Evolutionary conservation across 1,284 basidiomycete genomes (phyloP), one percentile per base, ranked within the genome.

Genomic region (Malassezia psittaci): DNA sequence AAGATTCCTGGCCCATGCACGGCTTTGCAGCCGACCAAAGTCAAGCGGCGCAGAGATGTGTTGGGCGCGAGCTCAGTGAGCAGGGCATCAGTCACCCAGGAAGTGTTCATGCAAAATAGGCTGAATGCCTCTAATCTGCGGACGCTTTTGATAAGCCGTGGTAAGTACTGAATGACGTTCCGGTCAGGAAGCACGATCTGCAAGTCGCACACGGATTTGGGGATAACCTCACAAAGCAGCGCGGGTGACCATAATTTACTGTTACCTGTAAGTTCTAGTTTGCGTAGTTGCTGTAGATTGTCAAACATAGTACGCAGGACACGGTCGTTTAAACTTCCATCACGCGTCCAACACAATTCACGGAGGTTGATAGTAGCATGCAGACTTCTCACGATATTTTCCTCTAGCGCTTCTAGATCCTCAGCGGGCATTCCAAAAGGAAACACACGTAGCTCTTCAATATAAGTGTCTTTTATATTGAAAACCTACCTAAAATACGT

Each of bases 371-470:
- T 39, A 5, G 64, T 62, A 24, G 62, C 40, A 16, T 40, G 24
- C 37, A 73, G 60, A 0, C 63, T 53, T 1, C 33, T 43, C 13
- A 61, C 57, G 21, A 73, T 66, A 11, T 61, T 54, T 11, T 54
- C 40, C 51, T 73, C 71, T 15, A 73, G 57, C 32, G 34, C 19
- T 41, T 73, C 71, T n/a, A 73, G 57, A 0, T 48, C 55, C 43
- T 70, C 69, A 1, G 69, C 68, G 3, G 57, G 55, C 36, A 72
- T 54, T 10, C 67, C 69, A 38, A 73, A 70, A 0, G 71, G 71
- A 12, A 62, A 73, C 1, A 69, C 71, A 11, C 69, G 60, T 12
- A 73, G 51, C 35, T 73, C 62, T 46, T 38, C 16, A 15, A 29
- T 29, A 29, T 29, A 29, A 29, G 24, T 29, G 4, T 4, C 24